Conservation (phyloP, 2,329 filamentous ascomycete genomes). For the Paecilomyces sp. region DNA sequence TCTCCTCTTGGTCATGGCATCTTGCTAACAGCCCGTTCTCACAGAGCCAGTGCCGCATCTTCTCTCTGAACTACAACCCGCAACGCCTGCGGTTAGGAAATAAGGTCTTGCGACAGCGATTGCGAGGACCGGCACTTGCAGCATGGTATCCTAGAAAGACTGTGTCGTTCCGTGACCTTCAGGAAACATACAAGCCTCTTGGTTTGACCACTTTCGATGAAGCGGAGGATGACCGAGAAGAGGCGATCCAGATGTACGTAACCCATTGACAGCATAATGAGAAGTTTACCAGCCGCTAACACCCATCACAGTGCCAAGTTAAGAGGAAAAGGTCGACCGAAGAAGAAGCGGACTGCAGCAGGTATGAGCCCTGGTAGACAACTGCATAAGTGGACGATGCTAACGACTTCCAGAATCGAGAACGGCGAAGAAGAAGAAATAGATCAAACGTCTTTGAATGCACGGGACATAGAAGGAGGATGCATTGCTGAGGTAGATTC, state of each 20-base stretch:
- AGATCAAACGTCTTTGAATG: not conserved
- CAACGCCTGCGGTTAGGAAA: slow-evolving; percentile 75
- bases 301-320: slow-evolving; percentile 53
- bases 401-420: slow-evolving; percentile 15
- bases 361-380: slow-evolving; percentile 20
- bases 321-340: slow-evolving; percentile 79
- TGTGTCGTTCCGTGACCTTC: slow-evolving; percentile 65
- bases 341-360: slow-evolving; percentile 69
- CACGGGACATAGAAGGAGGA: not conserved
- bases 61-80: slow-evolving; percentile 87
- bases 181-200: slow-evolving; percentile 58
- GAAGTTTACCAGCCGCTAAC: slow-evolving; percentile 18
- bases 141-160: slow-evolving; percentile 81
- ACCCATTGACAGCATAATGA: not conserved
- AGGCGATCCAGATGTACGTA: slow-evolving; percentile 55
- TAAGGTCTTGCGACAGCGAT: slow-evolving; percentile 81
- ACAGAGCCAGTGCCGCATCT: slow-evolving; percentile 85
- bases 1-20: not conserved
- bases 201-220: slow-evolving; percentile 66
- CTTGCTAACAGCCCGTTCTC: not conserved
- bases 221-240: slow-evolving; percentile 69
- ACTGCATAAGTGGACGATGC: not conserved
- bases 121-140: slow-evolving; percentile 74
- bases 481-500: not conserved
- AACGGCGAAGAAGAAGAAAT: slow-evolving; percentile 22